Base-by-base conservation (phyloP, 176 grass and related monocot species). In the Rhynchospora breviuscula region DNA sequence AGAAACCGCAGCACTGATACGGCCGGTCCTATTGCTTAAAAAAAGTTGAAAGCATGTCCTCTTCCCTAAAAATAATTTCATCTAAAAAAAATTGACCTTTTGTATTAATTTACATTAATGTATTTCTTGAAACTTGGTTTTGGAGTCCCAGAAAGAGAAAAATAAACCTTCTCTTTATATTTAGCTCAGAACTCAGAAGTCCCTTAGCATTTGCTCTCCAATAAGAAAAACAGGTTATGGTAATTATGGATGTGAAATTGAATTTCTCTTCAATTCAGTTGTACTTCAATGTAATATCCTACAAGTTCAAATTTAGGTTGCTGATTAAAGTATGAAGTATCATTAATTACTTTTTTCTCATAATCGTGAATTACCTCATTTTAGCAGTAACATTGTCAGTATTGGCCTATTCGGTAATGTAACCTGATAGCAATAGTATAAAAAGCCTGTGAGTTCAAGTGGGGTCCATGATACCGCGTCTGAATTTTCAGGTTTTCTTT, bases 401-500 rank as follows among this genome's bases (percentile, higher is more conserved):
- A 40, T 29, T 29, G 1, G 26, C 26, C 26, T 29, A 29, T 40
- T 40, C 35, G 35, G 35, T 40, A 40, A 73, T 51, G 48, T 25
- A 51, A 73, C 2, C 2, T 49, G 13, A 47, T 51, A 73, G 19
- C 70, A 49, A 19, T 25, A 25, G 3, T 23, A 40, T 40, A 74
- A 73, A 74, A 14, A 52, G 46, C 52, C 47, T 46, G 71, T 53
- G 71, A 48, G 11, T 29, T 53, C 10, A 75, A 7, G 49, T 78
- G 49, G 49, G 49, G 2, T n/a, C 72, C 22, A 54, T 52, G 22
- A 76, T 78, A 78, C 23, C 13, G 51, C 48, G 51, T 78, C 73
- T 33, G 47, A 78, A 57, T 56, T 77, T 77, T 53, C 13, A 77
- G 49, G 21, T 31, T 78, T 78, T 77, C 19, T 51, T 75, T 75